Evolutionary conservation across 2,329 filamentous ascomycete genomes (phyloP).

Genomic region (Claviceps sp.): DNA sequence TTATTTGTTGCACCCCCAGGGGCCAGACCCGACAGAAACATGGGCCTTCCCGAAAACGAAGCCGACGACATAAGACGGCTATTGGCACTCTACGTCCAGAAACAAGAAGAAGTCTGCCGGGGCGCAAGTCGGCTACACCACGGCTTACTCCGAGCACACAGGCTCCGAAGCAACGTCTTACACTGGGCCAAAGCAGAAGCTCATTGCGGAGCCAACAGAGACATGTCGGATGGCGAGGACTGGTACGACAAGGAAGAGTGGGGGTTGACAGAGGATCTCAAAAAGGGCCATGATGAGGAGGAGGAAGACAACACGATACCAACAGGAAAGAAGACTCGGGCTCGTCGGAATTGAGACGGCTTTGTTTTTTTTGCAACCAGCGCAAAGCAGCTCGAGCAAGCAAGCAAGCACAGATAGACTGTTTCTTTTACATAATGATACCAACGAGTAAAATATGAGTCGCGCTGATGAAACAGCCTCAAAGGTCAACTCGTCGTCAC

Average conservation of each 20-base stretch:
- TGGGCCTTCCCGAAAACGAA: slow-evolving; percentile 58
- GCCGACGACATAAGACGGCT: slow-evolving; percentile 67
- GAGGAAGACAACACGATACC: slow-evolving; percentile 58
- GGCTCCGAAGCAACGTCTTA: slow-evolving; percentile 56
- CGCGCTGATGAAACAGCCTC: no score
- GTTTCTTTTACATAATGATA: background rate
- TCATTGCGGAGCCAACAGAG: slow-evolving; percentile 50
- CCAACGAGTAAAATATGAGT: no score
- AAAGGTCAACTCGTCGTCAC: no score
- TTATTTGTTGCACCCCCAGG: slow-evolving; percentile 55
- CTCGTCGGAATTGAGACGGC: slow-evolving; percentile 25
- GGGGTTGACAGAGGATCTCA: slow-evolving; percentile 58
- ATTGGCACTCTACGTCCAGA: slow-evolving; percentile 66
- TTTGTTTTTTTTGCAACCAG: background rate
- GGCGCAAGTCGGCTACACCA: slow-evolving; percentile 54
- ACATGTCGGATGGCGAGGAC: slow-evolving; percentile 80
- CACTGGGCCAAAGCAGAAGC: slow-evolving; percentile 69
- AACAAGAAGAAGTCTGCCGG: slow-evolving; percentile 72
- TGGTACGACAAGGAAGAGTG: slow-evolving; percentile 80
- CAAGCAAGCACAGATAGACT: background rate
- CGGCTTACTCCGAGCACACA: slow-evolving; percentile 59
- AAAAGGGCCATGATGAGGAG: slow-evolving; percentile 72
- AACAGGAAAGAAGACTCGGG: slow-evolving; percentile 47
- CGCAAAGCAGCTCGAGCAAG: background rate
- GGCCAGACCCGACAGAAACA: slow-evolving; percentile 52